These are phyloP conservation scores for Puccinellia tenuiflora DNA, from an alignment of 176 grass and related monocot genomes.

Conservation along the genomic window DNA sequence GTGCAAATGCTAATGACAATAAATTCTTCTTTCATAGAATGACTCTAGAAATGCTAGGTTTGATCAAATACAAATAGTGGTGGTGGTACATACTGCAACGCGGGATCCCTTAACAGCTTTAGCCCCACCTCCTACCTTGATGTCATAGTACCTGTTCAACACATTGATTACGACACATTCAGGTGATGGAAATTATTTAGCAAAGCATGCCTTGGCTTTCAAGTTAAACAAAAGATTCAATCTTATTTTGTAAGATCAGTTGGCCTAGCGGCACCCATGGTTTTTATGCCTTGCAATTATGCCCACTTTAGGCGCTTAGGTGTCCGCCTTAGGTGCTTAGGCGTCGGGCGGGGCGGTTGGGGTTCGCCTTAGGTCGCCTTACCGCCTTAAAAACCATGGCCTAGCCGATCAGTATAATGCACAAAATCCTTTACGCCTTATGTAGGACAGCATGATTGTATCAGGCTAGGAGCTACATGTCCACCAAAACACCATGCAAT, in stretches of 20 bases:
- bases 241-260: background rate
- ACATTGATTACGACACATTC: background rate
- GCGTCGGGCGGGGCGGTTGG: too few relatives aligned
- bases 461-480: background rate
- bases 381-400: too few relatives aligned
- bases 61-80: background rate
- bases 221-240: background rate
- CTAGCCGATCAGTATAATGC: too few relatives aligned
- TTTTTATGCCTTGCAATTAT: too few relatives aligned
- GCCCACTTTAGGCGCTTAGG: too few relatives aligned
- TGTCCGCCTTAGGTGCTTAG: background rate
- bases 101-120: slow-evolving; percentile 88
- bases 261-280: too few relatives aligned
- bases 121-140: slow-evolving; percentile 72
- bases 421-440: background rate
- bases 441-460: background rate
- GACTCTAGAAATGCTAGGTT: background rate
- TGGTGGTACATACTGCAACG: slow-evolving; percentile 62
- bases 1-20: background rate
- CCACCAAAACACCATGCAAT: background rate
- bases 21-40: background rate
- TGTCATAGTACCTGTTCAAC: slow-evolving; percentile 79
- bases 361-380: too few relatives aligned
- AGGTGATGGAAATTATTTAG: background rate
- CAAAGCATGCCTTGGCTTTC: slow-evolving; percentile 1